Conservation (phyloP, 2,329 filamentous ascomycete species). For the Xylaria sp. region DNA sequence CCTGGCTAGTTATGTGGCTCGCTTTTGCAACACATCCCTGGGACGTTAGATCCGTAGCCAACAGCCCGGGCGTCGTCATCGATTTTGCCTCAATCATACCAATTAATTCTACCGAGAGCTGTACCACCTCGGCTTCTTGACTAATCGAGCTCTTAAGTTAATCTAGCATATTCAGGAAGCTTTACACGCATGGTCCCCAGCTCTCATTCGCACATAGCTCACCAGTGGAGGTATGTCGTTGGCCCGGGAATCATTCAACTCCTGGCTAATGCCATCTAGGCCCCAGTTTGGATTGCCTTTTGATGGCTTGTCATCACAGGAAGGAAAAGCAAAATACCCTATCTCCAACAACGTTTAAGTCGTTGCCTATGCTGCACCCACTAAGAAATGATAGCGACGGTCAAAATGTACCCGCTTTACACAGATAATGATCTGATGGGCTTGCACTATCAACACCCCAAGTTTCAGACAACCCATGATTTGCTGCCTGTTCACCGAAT, state of each 20-base stretch:
- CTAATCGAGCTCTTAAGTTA: not conserved
- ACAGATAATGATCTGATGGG: constrained; percentile 11
- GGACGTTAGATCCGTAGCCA: constrained; percentile 5
- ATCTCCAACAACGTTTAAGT: not conserved
- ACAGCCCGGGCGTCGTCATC: constrained; percentile 26
- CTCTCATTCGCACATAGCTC: not conserved
- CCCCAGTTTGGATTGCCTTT: not conserved
- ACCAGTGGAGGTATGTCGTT: not conserved
- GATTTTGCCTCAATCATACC: constrained; percentile 13
- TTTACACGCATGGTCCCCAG: not conserved
- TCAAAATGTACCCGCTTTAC: not conserved
- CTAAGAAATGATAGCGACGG: not conserved
- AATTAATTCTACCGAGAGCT: not conserved
- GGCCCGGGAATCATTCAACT: not conserved
- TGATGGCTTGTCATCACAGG: not conserved
- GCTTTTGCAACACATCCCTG: not conserved
- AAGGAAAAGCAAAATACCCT: not conserved
- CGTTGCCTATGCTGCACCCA: not conserved
- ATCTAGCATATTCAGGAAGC: constrained; percentile 1
- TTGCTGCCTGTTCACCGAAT: not conserved
- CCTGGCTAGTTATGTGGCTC: not conserved
- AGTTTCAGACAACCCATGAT: not conserved
- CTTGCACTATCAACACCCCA: not conserved
- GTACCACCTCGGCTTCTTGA: not conserved
- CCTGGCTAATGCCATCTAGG: too few species aligned